Evolutionary conservation across 1,284 basidiomycete genomes (phyloP).

Genomic region (Stygiomarasmius scandens): DNA sequence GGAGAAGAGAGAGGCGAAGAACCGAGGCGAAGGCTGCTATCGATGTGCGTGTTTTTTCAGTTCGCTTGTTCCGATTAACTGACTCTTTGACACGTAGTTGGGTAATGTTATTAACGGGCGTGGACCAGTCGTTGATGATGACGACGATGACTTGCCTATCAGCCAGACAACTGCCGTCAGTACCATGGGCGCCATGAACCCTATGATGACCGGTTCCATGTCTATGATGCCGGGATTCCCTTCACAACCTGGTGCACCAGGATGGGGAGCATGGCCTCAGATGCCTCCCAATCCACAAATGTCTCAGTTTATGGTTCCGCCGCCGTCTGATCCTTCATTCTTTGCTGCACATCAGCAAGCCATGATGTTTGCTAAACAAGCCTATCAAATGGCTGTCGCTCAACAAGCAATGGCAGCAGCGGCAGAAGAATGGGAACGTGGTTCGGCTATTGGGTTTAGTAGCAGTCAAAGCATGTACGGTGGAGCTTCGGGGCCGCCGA

Average conservation of each 20-base stretch:
- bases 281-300: slow-evolving; percentile 23
- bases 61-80: background rate
- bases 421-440: slow-evolving; percentile 84
- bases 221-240: slow-evolving; percentile 31
- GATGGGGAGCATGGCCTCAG: slow-evolving; percentile 20
- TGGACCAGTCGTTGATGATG: slow-evolving; percentile 62
- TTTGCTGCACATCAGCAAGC: slow-evolving; percentile 79
- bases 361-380: slow-evolving; percentile 80
- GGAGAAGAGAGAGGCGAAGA: slow-evolving; percentile 67
- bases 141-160: slow-evolving; percentile 44
- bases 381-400: slow-evolving; percentile 82
- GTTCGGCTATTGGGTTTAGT: slow-evolving; percentile 55
- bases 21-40: slow-evolving; percentile 78
- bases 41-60: slow-evolving; percentile 54
- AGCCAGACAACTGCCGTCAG: slow-evolving; percentile 37
- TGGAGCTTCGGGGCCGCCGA: slow-evolving; percentile 30
- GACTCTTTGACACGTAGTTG: slow-evolving; percentile 47
- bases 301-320: slow-evolving; percentile 52
- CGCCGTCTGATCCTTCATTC: slow-evolving; percentile 54
- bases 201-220: slow-evolving; percentile 48
- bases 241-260: slow-evolving; percentile 12
- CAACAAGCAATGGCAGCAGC: slow-evolving; percentile 84
- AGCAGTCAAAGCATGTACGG: slow-evolving; percentile 41
- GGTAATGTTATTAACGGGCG: slow-evolving; percentile 80
- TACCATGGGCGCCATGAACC: slow-evolving; percentile 47